Evolutionary conservation across 2,329 filamentous ascomycete species (phyloP).

Genomic region (Diplocarpon mali): DNA sequence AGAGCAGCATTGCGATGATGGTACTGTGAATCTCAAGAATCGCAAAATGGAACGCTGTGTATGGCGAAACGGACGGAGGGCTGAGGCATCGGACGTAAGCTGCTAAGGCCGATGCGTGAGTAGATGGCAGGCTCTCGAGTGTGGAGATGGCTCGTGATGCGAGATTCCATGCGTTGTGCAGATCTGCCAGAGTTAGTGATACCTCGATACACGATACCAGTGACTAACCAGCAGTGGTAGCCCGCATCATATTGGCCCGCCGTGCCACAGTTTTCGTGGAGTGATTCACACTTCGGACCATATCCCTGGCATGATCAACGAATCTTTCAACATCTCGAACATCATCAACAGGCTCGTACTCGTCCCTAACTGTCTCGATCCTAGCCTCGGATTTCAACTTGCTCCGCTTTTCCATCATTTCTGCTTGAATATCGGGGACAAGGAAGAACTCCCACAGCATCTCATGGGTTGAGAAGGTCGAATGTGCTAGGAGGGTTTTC

Average conservation of each 20-base stretch:
- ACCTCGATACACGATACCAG: neutral
- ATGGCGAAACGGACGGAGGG: conserved; percentile 62
- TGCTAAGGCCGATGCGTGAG: conserved; percentile 60
- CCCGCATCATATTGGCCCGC: conserved; percentile 62
- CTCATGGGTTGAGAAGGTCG: conserved; percentile 91
- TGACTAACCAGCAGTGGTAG: conserved; percentile 46
- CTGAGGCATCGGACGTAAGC: conserved; percentile 56
- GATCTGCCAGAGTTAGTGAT: conserved; percentile 40
- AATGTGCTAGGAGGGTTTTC: conserved; percentile 73
- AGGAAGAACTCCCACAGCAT: conserved; percentile 99
- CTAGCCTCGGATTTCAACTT: conserved; percentile 76
- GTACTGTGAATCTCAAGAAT: conserved; percentile 75
- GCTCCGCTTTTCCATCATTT: conserved; percentile 83
- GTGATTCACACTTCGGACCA: conserved; percentile 73
- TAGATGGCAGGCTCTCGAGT: conserved; percentile 54
- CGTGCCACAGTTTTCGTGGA: conserved; percentile 75
- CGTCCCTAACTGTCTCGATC: conserved; percentile 75
- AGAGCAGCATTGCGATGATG: conserved; percentile 67
- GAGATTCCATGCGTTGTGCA: conserved; percentile 53
- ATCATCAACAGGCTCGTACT: conserved; percentile 75
- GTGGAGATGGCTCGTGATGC: conserved; percentile 41
- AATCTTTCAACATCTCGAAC: conserved; percentile 87
- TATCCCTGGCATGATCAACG: conserved; percentile 80
- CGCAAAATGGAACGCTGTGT: conserved; percentile 60
- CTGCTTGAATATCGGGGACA: conserved; percentile 82